Base-by-base conservation (phyloP, 495 filamentous ascomycete genomes). In the Hypoxylon trugodes region DNA sequence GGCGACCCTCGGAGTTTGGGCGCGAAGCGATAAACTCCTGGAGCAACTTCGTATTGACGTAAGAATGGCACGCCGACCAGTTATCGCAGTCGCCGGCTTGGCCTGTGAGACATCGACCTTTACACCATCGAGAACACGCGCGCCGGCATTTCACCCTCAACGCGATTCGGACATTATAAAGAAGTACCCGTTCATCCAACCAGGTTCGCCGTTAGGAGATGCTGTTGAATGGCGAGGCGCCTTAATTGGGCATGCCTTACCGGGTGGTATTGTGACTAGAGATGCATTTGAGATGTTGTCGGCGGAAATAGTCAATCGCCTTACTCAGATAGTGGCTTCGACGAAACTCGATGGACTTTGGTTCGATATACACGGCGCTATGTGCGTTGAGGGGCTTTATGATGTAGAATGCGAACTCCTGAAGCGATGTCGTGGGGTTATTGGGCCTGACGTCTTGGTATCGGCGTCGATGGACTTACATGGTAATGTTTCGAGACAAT, bases 361-460 rank as follows among this genome's bases (percentile, higher is more conserved):
- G 83, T 84, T 79, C 47, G 82, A 86, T 54, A 85, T 86, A 25
- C 83, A 86, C 54, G 83, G 83, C 1, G 83, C 83, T 1, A 86
- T 86, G 82, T 82, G 78, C 15, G 82, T 85, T 3, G 79, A 85
- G 18, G 81, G 73, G 0, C 53, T 85, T 8, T 78, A 82, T 41
- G 83, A 86, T 65, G 74, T 58, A 4, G 83, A 85, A 47, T 74
- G 73, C 10, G 82, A 84, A 58, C 77, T 85, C 36, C 73, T 85
- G 15, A 76, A 68, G 8, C 80, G 82, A 0, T 77, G 82, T 13
- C 72, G 83, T 12, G 43, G 32, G 2, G 74, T 84, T 4, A 75
- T 84, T 36, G 82, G 83, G 0, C 69, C 78, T 0, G 64, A 79
- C 18, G 80, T 81, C 6, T 46, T 84, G 16, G 81, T 86, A 4